Base-by-base conservation (phyloP, 371 early-diverging fungal species). In the Nosema muscidifuracis region DNA sequence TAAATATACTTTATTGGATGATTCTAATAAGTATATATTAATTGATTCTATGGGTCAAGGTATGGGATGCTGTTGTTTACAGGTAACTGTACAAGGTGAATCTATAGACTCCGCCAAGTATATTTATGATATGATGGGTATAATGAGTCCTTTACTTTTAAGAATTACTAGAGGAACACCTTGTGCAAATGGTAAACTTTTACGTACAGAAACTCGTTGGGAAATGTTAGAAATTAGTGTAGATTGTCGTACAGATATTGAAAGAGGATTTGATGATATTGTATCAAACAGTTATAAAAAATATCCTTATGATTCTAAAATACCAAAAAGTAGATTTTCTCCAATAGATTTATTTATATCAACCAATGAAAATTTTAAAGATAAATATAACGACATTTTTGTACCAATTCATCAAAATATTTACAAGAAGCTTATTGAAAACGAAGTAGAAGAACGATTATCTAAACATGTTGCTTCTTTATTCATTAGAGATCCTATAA, bases 1-100 rank as follows among this genome's bases (percentile, higher is more conserved):
- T 43, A 60, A 40, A 47, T 31, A 55, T 55, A 30, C 18, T 0
- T n/a, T 18, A 18, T 0, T 2, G 2, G n/a, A 40, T 50, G n/a
- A 34, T 18, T 15, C 6, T 18, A 62, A 40, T 13, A 43, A 93
- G 77, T 92, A 92, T 82, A 91, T 95, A 51, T 92, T 95, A 79
- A 91, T 97, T 89, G 97, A 97, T 81, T 89, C 91, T 18, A 95
- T 95, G 96, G 91, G 92, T 47, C 95, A 95, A 86, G 98, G 98
- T 31, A 96, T 96, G 97, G 98, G 98, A 58, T 94, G 94, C 84
- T 91, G 89, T 77, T 95, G 98, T 78, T 86, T 97, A 34, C 98
- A 97, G 83, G 89, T 95, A 75, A 96, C 98, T 18, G 90, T 97
- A 81, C 98, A 97, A 83, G 92, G 94, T n/a, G 89, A 90, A 80